Conservation (phyloP, 2,329 filamentous ascomycete species). For the Akanthomyces dipterigenus region DNA sequence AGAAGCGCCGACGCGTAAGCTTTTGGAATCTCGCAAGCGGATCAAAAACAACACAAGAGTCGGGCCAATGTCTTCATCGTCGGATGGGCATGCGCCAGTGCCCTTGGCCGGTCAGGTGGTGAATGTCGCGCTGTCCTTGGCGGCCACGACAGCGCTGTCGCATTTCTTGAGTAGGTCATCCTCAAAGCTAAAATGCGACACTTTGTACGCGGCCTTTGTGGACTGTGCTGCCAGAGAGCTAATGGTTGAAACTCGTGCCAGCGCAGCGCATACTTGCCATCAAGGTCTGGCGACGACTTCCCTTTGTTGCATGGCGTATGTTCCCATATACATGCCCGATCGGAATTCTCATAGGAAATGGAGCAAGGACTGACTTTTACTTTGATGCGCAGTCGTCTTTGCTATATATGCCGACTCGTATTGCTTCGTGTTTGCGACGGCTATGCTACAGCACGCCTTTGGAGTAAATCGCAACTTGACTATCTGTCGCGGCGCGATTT, state of each 20-base stretch:
- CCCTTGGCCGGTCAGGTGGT: conserved; percentile 29
- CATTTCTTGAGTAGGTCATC: conserved; percentile 28
- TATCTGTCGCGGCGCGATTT: conserved; percentile 51
- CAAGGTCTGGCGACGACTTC: conserved; percentile 33
- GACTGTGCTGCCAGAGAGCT: not conserved
- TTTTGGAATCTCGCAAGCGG: too few species aligned
- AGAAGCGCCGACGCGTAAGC: not conserved
- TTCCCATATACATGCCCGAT: conserved; percentile 6
- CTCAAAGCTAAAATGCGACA: not conserved
- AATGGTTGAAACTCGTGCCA: conserved; percentile 14
- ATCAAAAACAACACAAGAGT: not conserved
- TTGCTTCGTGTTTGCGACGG: conserved; percentile 51
- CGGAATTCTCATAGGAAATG: too few species aligned
- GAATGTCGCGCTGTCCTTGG: conserved; percentile 29
- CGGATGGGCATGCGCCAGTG: conserved; percentile 15
- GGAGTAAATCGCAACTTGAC: conserved; percentile 44
- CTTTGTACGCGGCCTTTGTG: not conserved
- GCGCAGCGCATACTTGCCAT: conserved; percentile 31
- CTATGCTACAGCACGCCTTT: conserved; percentile 49
- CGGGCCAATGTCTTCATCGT: not conserved
- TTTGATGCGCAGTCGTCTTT: conserved; percentile 42
- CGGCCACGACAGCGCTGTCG: conserved; percentile 28
- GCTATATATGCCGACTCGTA: conserved; percentile 55
- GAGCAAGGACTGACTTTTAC: not conserved
- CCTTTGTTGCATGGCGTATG: conserved; percentile 38